Base-by-base conservation (phyloP, 78 protist species). In the Acrasis kona region DNA sequence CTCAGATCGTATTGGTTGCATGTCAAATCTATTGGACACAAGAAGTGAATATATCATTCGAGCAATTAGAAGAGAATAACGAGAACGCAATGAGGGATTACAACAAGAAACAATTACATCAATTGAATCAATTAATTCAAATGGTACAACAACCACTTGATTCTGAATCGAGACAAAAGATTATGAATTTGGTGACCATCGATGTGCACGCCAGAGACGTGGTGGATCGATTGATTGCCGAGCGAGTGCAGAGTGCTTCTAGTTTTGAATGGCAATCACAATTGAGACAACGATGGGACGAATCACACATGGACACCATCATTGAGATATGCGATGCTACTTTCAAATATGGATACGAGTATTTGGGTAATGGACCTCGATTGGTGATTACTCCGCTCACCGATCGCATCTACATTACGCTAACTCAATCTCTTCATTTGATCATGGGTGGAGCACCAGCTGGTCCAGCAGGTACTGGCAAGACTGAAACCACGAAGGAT, bases 381-480 rank as follows among this genome's bases (percentile, higher is more conserved):
- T 83, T 93, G 5, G 97, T 93, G 61, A 84, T 93, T 73, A 93
- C n/a, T n/a, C n/a, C n/a, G n/a, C n/a, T n/a, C n/a, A n/a, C n/a
- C n/a, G n/a, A n/a, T n/a, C n/a, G n/a, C 97, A 2, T 93, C 82
- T 93, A 93, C 91, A 87, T 93, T 79, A 93, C 97, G 1, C 87
- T 91, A 36, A 77, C 92, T 3, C 97, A 94, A 41, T 76, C 96
- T 2, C 82, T 89, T 35, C 86, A 81, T 5, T 87, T 91, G 41
- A 65, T 64, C 58, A 84, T 86, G 86, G 92, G 94, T 19, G 95
- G 95, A n/a, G 89, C 95, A 12, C 97, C 97, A 0, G 94, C 94
- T 0, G 97, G 97, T 0, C 97, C 97, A 10, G 97, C 97, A 19
- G n/a, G n/a, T n/a, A n/a, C n/a, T n/a, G n/a, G n/a, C n/a, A n/a